Percentiles rank a stretch among this genome's conserved stretches.
Evolutionary conservation across 1,139 yeast species (phyloP).

Genomic region (Geotrichum klebahnii): DNA sequence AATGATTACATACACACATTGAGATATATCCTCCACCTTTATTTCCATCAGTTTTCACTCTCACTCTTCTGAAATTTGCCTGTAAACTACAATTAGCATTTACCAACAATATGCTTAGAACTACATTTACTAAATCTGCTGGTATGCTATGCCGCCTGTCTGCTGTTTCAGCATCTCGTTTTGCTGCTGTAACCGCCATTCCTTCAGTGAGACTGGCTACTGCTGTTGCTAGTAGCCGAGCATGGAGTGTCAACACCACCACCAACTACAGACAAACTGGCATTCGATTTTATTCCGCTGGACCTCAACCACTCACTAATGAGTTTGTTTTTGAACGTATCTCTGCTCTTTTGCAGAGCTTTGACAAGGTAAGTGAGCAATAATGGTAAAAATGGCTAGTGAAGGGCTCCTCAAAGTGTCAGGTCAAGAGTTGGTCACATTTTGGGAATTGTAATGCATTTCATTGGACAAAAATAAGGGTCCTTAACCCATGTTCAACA

Average conservation of each 20-base stretch:
- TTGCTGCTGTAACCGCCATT: too few relatives aligned
- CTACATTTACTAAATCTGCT: slow-evolving; percentile 11
- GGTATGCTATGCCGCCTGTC: slow-evolving; percentile 9
- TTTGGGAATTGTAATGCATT: slow-evolving; percentile 2
- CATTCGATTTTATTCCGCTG: slow-evolving; percentile 35
- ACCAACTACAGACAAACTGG: slow-evolving; percentile 3
- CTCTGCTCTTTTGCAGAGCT: slow-evolving; percentile 70
- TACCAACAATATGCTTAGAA: slow-evolving; percentile 18
- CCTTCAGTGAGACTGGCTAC: too few relatives aligned
- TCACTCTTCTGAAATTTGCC: background rate
- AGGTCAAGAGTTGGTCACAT: too few relatives aligned
- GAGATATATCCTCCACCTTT: background rate
- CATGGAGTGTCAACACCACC: background rate
- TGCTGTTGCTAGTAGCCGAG: too few relatives aligned
- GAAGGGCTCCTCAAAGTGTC: too few relatives aligned
- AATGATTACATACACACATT: background rate
- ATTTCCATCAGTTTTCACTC: background rate
- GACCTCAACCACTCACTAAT: slow-evolving; percentile 39
- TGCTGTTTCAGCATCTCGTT: background rate
- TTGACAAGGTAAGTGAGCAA: slow-evolving; percentile 55
- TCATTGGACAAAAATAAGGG: slow-evolving; percentile 1
- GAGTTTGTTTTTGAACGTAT: slow-evolving; percentile 63
- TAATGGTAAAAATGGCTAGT: too few relatives aligned
- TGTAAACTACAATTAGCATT: background rate
- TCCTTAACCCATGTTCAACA: too few relatives aligned